Conservation (phyloP, 148 eudicot genomes). For the Amaranthus cruentus region DNA sequence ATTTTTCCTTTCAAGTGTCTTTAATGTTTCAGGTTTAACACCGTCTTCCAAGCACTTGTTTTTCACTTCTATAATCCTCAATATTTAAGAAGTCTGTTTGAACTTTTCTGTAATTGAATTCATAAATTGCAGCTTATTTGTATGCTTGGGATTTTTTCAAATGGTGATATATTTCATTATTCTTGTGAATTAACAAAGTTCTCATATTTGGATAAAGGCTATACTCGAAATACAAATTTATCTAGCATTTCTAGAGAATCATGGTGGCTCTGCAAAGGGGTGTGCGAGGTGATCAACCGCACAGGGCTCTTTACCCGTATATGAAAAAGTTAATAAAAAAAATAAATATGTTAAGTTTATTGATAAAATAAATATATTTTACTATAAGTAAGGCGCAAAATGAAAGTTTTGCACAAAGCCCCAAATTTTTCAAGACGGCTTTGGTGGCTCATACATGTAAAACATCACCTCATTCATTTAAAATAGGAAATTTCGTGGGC, state of each 20-base stretch:
- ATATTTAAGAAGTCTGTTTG: neutral
- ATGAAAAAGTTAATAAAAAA: too few species aligned
- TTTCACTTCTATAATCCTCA: neutral
- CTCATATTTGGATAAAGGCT: too few species aligned
- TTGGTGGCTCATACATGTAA: too few species aligned
- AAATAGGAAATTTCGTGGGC: too few species aligned
- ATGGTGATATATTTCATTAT: neutral
- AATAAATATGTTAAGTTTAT: too few species aligned
- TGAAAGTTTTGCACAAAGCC: too few species aligned
- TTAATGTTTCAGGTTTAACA: neutral
- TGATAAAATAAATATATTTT: too few species aligned
- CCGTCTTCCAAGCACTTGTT: neutral
- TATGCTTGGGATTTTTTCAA: neutral
- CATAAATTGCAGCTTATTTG: neutral
- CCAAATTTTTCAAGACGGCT: too few species aligned
- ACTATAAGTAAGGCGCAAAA: too few species aligned
- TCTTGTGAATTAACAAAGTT: neutral
- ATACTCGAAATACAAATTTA: neutral
- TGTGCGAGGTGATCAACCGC: too few species aligned
- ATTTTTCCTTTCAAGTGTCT: neutral
- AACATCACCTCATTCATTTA: too few species aligned
- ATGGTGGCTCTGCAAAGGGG: neutral
- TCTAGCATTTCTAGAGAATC: neutral
- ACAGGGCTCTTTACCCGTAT: too few species aligned
- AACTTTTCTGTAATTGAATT: conserved; percentile 1